phyloP scores from a whole-genome alignment of 2,329 filamentous ascomycete species.

The Penicillium sp. region DNA sequence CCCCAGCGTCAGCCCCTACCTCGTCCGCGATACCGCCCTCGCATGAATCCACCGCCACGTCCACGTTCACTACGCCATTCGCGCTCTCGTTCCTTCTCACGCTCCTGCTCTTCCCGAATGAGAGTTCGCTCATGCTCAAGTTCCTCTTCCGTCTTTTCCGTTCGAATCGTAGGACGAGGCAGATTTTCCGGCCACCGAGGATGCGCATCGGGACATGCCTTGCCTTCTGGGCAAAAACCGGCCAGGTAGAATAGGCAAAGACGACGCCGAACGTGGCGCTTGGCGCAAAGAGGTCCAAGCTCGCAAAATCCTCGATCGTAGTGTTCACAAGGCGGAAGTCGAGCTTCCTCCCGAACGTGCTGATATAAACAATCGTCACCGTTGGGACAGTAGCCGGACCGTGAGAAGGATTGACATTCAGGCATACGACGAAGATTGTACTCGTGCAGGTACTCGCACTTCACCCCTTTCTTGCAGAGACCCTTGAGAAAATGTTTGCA shows the following conservation, averaged over 20 bases:
- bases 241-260: slow-evolving; percentile 85
- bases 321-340: slow-evolving; percentile 78
- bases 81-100: slow-evolving; percentile 55
- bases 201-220: slow-evolving; percentile 74
- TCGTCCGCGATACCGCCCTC: slow-evolving; percentile 47
- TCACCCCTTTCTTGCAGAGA: slow-evolving; percentile 94
- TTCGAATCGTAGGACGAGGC: slow-evolving; percentile 56
- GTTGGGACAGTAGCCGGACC: slow-evolving; percentile 92
- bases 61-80: slow-evolving; percentile 55
- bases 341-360: slow-evolving; percentile 80
- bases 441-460: slow-evolving; percentile 97
- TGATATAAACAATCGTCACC: slow-evolving; percentile 95
- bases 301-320: slow-evolving; percentile 96
- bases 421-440: slow-evolving; percentile 98
- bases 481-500: slow-evolving; percentile 99
- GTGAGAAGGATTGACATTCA: slow-evolving; percentile 94
- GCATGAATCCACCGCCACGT: slow-evolving; percentile 48
- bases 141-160: slow-evolving; percentile 74
- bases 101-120: slow-evolving; percentile 61
- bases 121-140: slow-evolving; percentile 57
- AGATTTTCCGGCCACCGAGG: slow-evolving; percentile 72
- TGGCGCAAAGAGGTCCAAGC: slow-evolving; percentile 79
- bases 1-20: slow-evolving; percentile 37
- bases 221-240: slow-evolving; percentile 89
- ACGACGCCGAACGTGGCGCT: slow-evolving; percentile 81